These are phyloP conservation scores for Botryotinia globosa DNA, from an alignment of 2,329 filamentous ascomycete species.

Conservation along the genomic window DNA sequence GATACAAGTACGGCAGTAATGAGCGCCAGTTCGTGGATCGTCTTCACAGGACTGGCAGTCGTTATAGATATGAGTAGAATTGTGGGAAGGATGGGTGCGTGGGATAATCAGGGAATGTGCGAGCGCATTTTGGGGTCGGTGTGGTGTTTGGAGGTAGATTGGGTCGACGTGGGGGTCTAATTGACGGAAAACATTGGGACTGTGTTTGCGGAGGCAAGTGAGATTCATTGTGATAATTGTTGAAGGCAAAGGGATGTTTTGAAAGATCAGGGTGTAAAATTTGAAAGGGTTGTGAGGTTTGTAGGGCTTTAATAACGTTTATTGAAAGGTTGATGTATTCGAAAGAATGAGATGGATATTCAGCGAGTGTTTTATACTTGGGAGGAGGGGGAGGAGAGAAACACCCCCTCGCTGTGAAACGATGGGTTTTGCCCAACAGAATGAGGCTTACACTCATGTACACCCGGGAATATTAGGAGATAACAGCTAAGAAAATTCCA, in stretches of 20 bases:
- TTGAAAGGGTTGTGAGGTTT: not conserved
- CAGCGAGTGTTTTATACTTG: slow-evolving; percentile 12
- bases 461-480: slow-evolving; percentile 15
- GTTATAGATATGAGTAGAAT: not conserved
- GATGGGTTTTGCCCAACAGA: not conserved
- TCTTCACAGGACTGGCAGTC: slow-evolving; percentile 19
- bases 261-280: not conserved
- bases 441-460: slow-evolving; percentile 14
- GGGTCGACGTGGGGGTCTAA: not conserved
- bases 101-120: not conserved
- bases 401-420: slow-evolving; percentile 2
- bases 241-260: not conserved
- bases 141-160: slow-evolving; percentile 6
- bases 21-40: slow-evolving; percentile 16
- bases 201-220: slow-evolving; percentile 7
- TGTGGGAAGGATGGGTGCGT: slow-evolving; percentile 5
- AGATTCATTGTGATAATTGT: slow-evolving; percentile 10
- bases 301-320: not conserved
- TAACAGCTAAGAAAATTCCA: not conserved
- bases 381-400: not conserved
- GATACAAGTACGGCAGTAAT: slow-evolving; percentile 12
- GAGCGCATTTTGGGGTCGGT: not conserved
- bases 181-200: slow-evolving; percentile 15
- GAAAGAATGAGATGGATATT: slow-evolving; percentile 1
- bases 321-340: not conserved